These are phyloP conservation scores for Otatea glauca DNA, from an alignment of 176 grass and related monocot genomes.

Conservation along the genomic window DNA sequence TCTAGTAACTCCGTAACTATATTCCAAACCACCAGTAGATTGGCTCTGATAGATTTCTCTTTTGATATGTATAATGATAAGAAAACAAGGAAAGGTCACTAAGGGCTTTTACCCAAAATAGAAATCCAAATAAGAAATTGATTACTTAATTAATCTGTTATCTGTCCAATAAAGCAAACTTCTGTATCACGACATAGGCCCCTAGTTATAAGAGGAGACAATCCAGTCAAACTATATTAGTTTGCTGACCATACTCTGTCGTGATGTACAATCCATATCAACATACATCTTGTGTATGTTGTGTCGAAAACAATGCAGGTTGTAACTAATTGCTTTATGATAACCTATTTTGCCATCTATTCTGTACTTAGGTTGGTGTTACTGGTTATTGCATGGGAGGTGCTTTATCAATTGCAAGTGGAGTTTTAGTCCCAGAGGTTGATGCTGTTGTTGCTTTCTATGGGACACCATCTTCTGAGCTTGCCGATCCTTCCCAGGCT, in stretches of 20 bases:
- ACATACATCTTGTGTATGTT: not conserved
- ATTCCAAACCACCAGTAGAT: not conserved
- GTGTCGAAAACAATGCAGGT: not conserved
- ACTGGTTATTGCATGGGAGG: conserved; percentile 95
- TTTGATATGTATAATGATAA: not conserved
- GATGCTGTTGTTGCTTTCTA: conserved; percentile 98
- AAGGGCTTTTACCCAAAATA: not conserved
- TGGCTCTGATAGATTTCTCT: not conserved
- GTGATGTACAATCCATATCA: not conserved
- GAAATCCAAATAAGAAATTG: not conserved
- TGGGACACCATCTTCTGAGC: conserved; percentile 71
- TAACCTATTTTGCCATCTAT: conserved; percentile 30
- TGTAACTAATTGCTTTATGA: not conserved
- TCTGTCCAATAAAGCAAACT: not conserved
- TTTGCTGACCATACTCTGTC: not conserved
- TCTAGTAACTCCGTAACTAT: not conserved
- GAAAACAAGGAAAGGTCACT: not conserved
- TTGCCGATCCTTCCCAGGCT: conserved; percentile 80
- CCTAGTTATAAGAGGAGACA: not conserved
- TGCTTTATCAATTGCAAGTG: conserved; percentile 88
- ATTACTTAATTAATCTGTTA: not conserved
- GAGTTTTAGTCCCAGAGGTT: conserved; percentile 82
- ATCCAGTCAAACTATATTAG: not conserved
- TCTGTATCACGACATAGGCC: not conserved
- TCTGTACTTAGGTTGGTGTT: conserved; percentile 73